Evolutionary conservation across 176 grass and related monocot genomes (phyloP).

Genomic region (Panicum miliaceum): DNA sequence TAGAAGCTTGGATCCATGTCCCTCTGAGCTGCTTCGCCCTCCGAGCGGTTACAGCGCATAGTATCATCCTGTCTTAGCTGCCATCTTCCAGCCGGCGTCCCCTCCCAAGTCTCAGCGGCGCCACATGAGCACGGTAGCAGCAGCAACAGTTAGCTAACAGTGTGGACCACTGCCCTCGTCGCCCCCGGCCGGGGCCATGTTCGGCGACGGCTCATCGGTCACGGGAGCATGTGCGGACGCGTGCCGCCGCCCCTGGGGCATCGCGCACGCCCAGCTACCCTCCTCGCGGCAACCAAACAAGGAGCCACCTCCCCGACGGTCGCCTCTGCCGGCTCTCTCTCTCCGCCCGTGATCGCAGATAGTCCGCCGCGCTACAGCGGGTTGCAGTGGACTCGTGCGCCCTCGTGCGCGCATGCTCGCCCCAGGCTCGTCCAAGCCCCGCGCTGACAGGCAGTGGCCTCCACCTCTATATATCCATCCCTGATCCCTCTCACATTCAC

Average conservation of each 20-base stretch:
- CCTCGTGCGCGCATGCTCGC: not conserved
- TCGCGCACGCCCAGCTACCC: constrained; percentile 33
- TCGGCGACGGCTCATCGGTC: not conserved
- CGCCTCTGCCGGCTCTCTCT: not conserved
- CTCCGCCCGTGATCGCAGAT: constrained; percentile 36
- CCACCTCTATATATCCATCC: not conserved
- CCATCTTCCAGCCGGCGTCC: too few species aligned
- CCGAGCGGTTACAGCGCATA: too few species aligned
- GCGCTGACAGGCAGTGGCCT: not conserved
- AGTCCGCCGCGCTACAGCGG: constrained; percentile 29
- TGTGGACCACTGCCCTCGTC: too few species aligned
- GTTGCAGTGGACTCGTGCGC: constrained; percentile 36
- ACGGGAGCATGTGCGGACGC: constrained; percentile 25
- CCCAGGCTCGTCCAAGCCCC: not conserved
- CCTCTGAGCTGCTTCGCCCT: too few species aligned
- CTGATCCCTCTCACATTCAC: not conserved
- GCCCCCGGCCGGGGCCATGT: not conserved
- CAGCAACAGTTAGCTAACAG: too few species aligned
- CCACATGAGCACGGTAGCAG: too few species aligned
- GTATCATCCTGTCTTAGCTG: too few species aligned
- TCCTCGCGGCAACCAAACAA: constrained; percentile 39
- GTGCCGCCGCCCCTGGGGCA: constrained; percentile 9
- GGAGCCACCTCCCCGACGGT: not conserved
- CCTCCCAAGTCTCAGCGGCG: too few species aligned
- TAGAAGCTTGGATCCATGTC: too few species aligned